phyloP scores from a whole-genome alignment of 106 monocot genomes.

The Acanthochlamys bracteata region DNA sequence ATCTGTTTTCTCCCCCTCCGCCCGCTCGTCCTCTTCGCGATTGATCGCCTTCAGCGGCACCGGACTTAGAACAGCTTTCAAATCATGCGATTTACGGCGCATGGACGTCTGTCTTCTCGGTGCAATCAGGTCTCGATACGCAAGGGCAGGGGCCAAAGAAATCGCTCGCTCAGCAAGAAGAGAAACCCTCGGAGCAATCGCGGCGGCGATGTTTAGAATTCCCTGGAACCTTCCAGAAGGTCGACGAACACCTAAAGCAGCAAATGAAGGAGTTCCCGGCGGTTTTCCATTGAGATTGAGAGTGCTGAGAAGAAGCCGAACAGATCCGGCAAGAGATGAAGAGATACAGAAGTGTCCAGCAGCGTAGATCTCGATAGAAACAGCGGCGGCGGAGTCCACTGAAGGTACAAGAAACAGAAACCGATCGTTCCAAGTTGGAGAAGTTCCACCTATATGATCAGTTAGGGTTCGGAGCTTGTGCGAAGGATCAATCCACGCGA shows the following conservation, averaged over 20 bases:
- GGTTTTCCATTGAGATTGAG: background rate
- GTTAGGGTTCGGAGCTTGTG: constrained; percentile 6
- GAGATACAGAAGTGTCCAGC: constrained; percentile 1
- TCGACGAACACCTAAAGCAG: constrained; percentile 7
- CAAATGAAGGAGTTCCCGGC: constrained; percentile 2
- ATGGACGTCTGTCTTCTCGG: background rate
- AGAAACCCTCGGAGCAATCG: background rate
- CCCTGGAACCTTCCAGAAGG: constrained; percentile 9
- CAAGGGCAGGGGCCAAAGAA: background rate
- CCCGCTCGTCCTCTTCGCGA: background rate
- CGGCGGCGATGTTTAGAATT: constrained; percentile 7
- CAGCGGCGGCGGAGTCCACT: constrained; percentile 1
- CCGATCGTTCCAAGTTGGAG: constrained; percentile 10
- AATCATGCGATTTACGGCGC: background rate
- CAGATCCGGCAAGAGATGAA: constrained; percentile 3
- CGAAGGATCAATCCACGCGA: constrained; percentile 6
- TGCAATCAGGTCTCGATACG: constrained; percentile 2
- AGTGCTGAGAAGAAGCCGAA: constrained; percentile 6
- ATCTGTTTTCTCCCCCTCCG: background rate
- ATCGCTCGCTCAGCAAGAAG: background rate
- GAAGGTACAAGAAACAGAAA: constrained; percentile 3
- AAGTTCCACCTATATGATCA: background rate
- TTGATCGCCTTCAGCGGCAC: background rate
- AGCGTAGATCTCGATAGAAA: constrained; percentile 12
- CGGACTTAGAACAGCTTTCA: too few species aligned